These are phyloP conservation scores for Zelopaecilomyces penicillatus DNA, from an alignment of 2,329 filamentous ascomycete genomes.

Conservation along the genomic window DNA sequence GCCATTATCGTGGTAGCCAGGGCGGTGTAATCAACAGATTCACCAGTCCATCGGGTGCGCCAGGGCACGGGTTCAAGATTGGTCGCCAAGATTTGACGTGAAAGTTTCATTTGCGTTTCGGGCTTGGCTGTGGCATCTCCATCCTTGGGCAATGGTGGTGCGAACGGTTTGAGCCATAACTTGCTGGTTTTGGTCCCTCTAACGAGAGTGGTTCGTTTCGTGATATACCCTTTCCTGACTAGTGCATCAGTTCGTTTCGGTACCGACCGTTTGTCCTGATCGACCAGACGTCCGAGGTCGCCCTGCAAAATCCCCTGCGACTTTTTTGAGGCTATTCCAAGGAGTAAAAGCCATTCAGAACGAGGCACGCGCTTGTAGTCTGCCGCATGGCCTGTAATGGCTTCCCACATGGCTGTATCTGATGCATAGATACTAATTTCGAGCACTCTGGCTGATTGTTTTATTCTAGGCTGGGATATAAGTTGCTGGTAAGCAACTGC, in stretches of 20 bases:
- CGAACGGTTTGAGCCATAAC: constrained; percentile 50
- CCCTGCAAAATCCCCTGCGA: constrained; percentile 51
- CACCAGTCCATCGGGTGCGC: constrained; percentile 47
- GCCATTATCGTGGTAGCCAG: constrained; percentile 50
- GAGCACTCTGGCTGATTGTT: too few relatives aligned
- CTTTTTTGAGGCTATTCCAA: constrained; percentile 48
- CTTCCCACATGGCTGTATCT: constrained; percentile 50
- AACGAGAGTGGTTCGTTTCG: constrained; percentile 51
- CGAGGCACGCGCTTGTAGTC: constrained; percentile 50
- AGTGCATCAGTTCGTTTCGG: constrained; percentile 53
- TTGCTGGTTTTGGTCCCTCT: constrained; percentile 54
- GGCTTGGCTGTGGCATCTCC: constrained; percentile 16
- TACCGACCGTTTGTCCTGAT: constrained; percentile 56
- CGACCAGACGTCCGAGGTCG: constrained; percentile 47
- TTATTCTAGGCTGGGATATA: too few relatives aligned
- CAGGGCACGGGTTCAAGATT: constrained; percentile 49
- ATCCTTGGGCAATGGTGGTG: constrained; percentile 35
- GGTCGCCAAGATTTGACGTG: constrained; percentile 29
- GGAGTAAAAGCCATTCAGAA: constrained; percentile 50
- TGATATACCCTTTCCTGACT: constrained; percentile 52
- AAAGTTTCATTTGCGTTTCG: constrained; percentile 29
- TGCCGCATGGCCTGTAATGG: constrained; percentile 49
- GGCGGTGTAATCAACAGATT: constrained; percentile 49
- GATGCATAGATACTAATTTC: constrained; percentile 39
- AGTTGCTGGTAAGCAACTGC: too few relatives aligned